Percentiles rank a stretch among this genome's conserved stretches.
Evolutionary conservation across 2,329 filamentous ascomycete species (phyloP).

Genomic region (Cytospora piceae): DNA sequence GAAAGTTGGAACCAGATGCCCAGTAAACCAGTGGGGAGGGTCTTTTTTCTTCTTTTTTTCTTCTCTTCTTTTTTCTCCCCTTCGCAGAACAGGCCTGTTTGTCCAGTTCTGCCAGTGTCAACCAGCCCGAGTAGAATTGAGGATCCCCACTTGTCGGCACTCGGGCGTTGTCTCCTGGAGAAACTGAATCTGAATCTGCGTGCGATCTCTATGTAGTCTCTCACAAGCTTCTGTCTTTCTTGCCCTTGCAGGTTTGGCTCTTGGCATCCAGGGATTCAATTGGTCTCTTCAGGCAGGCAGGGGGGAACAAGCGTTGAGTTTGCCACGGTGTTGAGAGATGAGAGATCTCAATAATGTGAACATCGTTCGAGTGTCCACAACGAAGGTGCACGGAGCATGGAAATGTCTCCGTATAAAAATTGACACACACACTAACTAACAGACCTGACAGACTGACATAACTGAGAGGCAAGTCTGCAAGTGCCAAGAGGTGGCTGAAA

Average conservation of each 20-base stretch:
- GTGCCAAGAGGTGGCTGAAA: slow-evolving; percentile 1
- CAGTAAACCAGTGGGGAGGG: neutral
- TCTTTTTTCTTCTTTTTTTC: neutral
- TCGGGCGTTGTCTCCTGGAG: neutral
- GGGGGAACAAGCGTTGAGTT: neutral
- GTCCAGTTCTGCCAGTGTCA: too few relatives aligned
- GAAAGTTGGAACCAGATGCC: slow-evolving; percentile 16
- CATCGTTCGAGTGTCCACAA: neutral
- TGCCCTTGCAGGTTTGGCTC: too few relatives aligned
- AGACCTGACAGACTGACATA: too few relatives aligned
- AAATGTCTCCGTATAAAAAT: too few relatives aligned
- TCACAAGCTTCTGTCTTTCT: too few relatives aligned
- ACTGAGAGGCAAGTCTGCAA: neutral
- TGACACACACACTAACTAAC: too few relatives aligned
- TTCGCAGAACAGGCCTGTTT: neutral
- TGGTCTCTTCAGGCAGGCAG: neutral
- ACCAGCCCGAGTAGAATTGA: neutral
- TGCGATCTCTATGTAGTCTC: too few relatives aligned
- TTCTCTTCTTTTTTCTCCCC: neutral
- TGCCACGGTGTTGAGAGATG: slow-evolving; percentile 3
- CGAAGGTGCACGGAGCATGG: too few relatives aligned
- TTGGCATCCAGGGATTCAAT: too few relatives aligned
- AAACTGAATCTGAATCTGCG: neutral
- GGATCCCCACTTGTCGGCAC: neutral
- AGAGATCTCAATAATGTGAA: neutral